Base-by-base conservation (phyloP, 2,329 filamentous ascomycete species). In the Tolypocladium capitatum region DNA sequence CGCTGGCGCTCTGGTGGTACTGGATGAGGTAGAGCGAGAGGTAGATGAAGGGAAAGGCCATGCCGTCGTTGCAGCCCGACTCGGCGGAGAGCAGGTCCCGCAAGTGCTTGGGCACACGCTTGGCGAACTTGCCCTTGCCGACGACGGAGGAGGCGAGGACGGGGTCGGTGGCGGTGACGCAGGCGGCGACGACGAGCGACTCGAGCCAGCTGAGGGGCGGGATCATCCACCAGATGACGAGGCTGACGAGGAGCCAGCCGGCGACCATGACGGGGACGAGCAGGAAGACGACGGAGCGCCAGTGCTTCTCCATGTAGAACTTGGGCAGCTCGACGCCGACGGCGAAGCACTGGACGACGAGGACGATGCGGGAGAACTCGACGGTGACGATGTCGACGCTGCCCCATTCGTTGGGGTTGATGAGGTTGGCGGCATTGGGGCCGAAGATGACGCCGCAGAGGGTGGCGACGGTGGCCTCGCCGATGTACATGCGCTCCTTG, bases 31-130 rank as follows among this genome's bases (percentile, higher is more conserved):
- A 97, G 30, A 96, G 72, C 1, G 86, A 83, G 30, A 98, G 75
- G 63, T 98, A 98, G 58, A 98, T 80, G 65, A 98, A 98, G 0
- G 92, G 92, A 61, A 98, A 98, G 1, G 92, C 92, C 92, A 98
- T 98, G 68, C 92, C 92, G 64, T 98, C 92, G 74, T 98, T 98
- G 70, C 92, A 98, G 30, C 92, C 92, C 8, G 92, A 98, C 68
- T 98, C 92, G 48, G 90, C 90, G 5, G 92, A 98, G 13, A 98
- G 73, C 46, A 98, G 63, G 68, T 98, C 92, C 74, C 92, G 80
- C 69, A 98, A 71, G 81, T 98, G 92, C 72, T 96, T 97, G 21
- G 92, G 92, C 5, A 98, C 89, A 53, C 92, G 82, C 70, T 95
- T 95, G 33, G 92, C 91, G 60, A 98, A 98, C 67, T 98, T 98